A percentile compares a stretch with the other conserved stretches of the same genome.
These are phyloP conservation scores for Cyclostephanos tholiformis DNA, from an alignment of 108 stramenopile species.

Conservation along the genomic window DNA sequence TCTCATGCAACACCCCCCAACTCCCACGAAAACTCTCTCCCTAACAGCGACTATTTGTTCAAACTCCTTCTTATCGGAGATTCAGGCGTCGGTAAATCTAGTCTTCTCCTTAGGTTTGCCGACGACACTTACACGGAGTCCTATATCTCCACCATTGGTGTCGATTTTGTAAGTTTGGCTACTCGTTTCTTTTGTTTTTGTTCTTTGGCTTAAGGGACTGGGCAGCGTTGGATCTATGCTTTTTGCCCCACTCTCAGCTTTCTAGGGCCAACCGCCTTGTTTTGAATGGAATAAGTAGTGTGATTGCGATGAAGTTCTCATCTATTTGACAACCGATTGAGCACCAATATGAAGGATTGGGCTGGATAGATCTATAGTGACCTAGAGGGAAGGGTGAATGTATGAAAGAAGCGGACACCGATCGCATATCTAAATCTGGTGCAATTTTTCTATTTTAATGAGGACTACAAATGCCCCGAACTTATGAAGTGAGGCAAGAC, in stretches of 20 bases:
- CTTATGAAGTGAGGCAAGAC: neutral
- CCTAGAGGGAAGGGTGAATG: neutral
- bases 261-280: too few species aligned
- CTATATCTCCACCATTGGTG: slow-evolving; percentile 99
- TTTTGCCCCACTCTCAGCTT: neutral
- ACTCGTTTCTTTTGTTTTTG: slow-evolving; percentile 2
- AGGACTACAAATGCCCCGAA: neutral
- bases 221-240: neutral
- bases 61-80: slow-evolving; percentile 95
- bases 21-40: neutral
- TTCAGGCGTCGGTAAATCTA: slow-evolving; percentile 94
- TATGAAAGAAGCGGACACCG: neutral
- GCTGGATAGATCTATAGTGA: neutral
- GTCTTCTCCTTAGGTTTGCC: slow-evolving; percentile 90
- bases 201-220: neutral
- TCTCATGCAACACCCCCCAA: neutral
- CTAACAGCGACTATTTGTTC: slow-evolving; percentile 88
- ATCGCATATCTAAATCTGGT: neutral
- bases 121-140: slow-evolving; percentile 99
- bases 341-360: neutral
- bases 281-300: neutral
- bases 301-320: neutral
- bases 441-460: too few species aligned
- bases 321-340: neutral
- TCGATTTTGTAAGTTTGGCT: slow-evolving; percentile 92